phyloP scores from a whole-genome alignment of 2,329 filamentous ascomycete genomes.

The Cladophialophora yegresii region DNA sequence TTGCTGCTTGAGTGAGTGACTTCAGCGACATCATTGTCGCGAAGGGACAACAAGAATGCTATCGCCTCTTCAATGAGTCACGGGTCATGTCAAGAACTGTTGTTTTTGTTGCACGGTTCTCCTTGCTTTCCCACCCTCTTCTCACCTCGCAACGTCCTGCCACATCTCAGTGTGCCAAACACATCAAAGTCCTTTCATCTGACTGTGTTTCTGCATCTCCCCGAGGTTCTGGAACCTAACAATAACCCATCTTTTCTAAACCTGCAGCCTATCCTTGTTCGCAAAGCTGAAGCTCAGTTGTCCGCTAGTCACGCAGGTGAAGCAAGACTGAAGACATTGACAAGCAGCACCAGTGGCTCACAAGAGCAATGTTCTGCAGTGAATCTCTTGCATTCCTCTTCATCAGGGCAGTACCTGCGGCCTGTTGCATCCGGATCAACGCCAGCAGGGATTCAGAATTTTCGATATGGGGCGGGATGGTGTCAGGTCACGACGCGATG shows the following conservation, averaged over 20 bases:
- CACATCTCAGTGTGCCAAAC: not conserved
- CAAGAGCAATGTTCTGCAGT: not conserved
- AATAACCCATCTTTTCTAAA: not conserved
- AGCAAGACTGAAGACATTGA: not conserved
- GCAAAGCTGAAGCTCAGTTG: not conserved
- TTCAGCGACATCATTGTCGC: not conserved
- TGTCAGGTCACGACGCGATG: not conserved
- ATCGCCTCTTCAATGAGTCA: not conserved
- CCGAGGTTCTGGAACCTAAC: not conserved
- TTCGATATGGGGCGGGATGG: conserved; percentile 5
- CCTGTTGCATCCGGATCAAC: conserved; percentile 2
- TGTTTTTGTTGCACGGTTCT: not conserved
- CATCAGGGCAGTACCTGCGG: not conserved
- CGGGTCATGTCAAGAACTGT: not conserved
- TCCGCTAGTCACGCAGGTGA: not conserved
- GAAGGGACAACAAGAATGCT: not conserved
- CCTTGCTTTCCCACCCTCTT: not conserved
- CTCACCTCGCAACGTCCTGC: not conserved
- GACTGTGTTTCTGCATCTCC: not conserved
- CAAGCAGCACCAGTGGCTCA: not conserved
- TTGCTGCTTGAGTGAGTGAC: not conserved
- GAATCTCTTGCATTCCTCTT: not conserved
- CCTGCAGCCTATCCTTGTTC: not conserved
- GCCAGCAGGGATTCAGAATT: not conserved
- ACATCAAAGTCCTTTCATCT: not conserved